A percentile compares a stretch with the other conserved stretches of the same genome.
These are phyloP conservation scores for Pythium guiyangense DNA, from an alignment of 352 stramenopile genomes.

Conservation along the genomic window DNA sequence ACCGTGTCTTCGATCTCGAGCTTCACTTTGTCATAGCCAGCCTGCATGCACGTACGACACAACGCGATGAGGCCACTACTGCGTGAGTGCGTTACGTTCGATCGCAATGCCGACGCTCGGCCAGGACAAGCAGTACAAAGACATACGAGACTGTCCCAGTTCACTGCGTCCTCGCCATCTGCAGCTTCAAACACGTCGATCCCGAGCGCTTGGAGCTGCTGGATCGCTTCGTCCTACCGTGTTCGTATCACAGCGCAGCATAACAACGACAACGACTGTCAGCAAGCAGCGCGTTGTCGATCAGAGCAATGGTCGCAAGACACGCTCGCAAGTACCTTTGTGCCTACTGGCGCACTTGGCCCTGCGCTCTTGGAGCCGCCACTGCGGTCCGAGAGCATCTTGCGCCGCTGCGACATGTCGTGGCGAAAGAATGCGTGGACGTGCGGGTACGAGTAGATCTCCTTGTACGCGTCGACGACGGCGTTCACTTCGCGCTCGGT, in stretches of 20 bases:
- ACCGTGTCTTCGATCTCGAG: conserved; percentile 91
- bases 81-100: too few species aligned
- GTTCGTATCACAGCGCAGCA: conserved; percentile 1
- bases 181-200: conserved; percentile 79
- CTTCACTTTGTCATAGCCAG: conserved; percentile 89
- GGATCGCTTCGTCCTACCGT: conserved; percentile 67
- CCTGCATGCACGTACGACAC: conserved; percentile 24
- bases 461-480: conserved; percentile 81
- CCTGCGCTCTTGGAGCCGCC: conserved; percentile 7
- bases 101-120: too few species aligned
- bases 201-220: conserved; percentile 70
- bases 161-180: conserved; percentile 51
- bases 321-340: conserved; percentile 27
- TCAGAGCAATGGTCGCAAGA: neutral
- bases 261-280: neutral
- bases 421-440: conserved; percentile 71
- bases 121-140: neutral
- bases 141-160: conserved; percentile 78
- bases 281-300: too few species aligned
- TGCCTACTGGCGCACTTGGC: conserved; percentile 14
- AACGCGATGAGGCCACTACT: too few species aligned
- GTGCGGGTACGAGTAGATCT: conserved; percentile 77
- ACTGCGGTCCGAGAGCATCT: conserved; percentile 31
- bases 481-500: conserved; percentile 66
- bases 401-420: conserved; percentile 61